phyloP scores from a whole-genome alignment of 2,329 filamentous ascomycete species.

The Dothidotthia symphoricarpi region DNA sequence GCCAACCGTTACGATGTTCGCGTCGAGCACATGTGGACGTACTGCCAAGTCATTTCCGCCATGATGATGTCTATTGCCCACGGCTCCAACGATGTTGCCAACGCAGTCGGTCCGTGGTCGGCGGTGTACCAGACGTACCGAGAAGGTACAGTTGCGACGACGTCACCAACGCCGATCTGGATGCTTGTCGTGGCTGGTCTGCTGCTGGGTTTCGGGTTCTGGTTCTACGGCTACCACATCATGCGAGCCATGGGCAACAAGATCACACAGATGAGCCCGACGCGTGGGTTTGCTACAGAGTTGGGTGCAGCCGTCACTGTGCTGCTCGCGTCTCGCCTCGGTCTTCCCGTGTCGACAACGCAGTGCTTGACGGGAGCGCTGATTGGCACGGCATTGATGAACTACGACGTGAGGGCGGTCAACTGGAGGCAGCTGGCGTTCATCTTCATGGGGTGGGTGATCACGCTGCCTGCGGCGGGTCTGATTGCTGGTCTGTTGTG shows the following conservation, averaged over 20 bases:
- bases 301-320: conserved; percentile 58
- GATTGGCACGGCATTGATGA: conserved; percentile 30
- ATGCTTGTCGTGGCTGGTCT: conserved; percentile 57
- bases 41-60: conserved; percentile 50
- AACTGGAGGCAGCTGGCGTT: conserved; percentile 45
- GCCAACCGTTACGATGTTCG: conserved; percentile 48
- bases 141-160: conserved; percentile 48
- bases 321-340: conserved; percentile 60
- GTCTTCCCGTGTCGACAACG: conserved; percentile 63
- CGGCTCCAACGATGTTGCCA: conserved; percentile 66
- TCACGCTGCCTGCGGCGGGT: conserved; percentile 46
- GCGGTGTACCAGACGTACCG: conserved; percentile 62
- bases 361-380: conserved; percentile 50
- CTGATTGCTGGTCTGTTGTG: conserved; percentile 43
- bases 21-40: conserved; percentile 52
- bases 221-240: conserved; percentile 64
- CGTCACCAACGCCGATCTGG: conserved; percentile 57
- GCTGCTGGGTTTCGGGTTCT: conserved; percentile 56
- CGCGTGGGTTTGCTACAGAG: conserved; percentile 47
- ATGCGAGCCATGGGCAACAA: conserved; percentile 62
- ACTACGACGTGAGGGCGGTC: conserved; percentile 38
- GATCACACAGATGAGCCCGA: conserved; percentile 60
- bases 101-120: conserved; percentile 55
- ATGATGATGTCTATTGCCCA: conserved; percentile 72
- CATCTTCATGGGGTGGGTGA: conserved; percentile 46